These are phyloP conservation scores for Scutellaria baicalensis DNA, from an alignment of 257 asterid species.

Conservation along the genomic window DNA sequence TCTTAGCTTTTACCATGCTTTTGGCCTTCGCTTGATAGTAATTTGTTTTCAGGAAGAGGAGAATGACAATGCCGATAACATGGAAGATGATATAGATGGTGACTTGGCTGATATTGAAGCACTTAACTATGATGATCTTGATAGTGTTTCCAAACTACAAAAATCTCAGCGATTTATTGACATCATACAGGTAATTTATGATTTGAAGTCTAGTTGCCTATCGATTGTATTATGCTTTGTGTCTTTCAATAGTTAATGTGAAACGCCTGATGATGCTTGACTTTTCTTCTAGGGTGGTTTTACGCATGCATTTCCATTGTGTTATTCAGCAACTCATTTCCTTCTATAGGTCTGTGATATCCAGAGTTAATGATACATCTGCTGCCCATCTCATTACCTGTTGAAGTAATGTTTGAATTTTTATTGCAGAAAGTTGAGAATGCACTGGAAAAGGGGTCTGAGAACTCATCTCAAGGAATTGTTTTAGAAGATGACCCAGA, in stretches of 20 bases:
- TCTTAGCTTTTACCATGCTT: background rate
- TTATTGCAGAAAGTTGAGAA: conserved; percentile 76
- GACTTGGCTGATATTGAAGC: conserved; percentile 89
- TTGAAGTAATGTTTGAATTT: conserved; percentile 3
- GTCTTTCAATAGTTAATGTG: background rate
- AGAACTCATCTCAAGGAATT: conserved; percentile 40
- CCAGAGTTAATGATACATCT: background rate
- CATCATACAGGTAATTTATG: conserved; percentile 65
- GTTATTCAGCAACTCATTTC: conserved; percentile 18
- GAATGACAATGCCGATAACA: conserved; percentile 46
- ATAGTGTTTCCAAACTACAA: conserved; percentile 85
- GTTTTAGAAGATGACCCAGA: conserved; percentile 94
- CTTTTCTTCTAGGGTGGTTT: conserved; percentile 17
- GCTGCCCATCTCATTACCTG: background rate
- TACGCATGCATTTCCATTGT: conserved; percentile 13
- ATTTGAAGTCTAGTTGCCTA: background rate
- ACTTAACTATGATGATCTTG: conserved; percentile 89
- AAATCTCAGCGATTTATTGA: conserved; percentile 64
- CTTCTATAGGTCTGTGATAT: conserved; percentile 19
- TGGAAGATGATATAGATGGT: conserved; percentile 90
- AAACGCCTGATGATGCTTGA: conserved; percentile 13
- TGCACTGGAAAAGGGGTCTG: conserved; percentile 69
- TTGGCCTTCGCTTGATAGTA: background rate
- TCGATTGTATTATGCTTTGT: background rate
- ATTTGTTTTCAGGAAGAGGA: conserved; percentile 54